Evolutionary conservation across 2,329 filamentous ascomycete species (phyloP), one percentile per base, ranked within the genome.

Genomic region (Fusarium verrucosum): DNA sequence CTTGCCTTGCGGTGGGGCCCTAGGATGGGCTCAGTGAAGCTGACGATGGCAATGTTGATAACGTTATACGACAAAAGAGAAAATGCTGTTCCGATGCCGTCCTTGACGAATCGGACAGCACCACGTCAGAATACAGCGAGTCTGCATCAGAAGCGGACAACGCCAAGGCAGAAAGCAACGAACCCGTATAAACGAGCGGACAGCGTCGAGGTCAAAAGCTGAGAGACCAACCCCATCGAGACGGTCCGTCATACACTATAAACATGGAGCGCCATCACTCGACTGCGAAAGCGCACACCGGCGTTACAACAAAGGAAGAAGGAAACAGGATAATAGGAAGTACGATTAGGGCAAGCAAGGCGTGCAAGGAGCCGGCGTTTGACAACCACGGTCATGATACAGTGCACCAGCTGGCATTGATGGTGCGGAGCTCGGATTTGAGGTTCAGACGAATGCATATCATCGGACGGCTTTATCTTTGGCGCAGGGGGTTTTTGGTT

Each of bases 1-100:
- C 83, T 4, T 83, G 83, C 58, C 75, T 87, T 30, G 80, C 81
- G 9, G 83, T 82, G 54, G 79, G 77, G 37, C 81, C 74, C 40
- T 78, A 68, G 43, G 20, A 19, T 14, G 50, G 33, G 17, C 17
- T 33, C 17, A 13, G 11, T 16, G 26, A 23, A 25, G 41, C 20
- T 13, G 17, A 30, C 41, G 32, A 40, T n/a, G 11, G 19, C 32
- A 14, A 33, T 14, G 9, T 25, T 16, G 17, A 10, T 17, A 17
- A 23, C n/a, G 23, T 17, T 6, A 30, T 30, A 7, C 13, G 19
- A 10, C 14, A 33, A 28, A 9, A 30, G 36, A 14, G n/a, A 16
- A 30, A 37, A 46, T 8, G 13, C 22, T 17, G 13, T 5, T n/a
- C n/a, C n/a, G 14, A 19, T 9, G 17, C 36, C 17, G 14, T n/a